Evolutionary conservation across 2,329 filamentous ascomycete genomes (phyloP).

Genomic region (Colletotrichum sp.): DNA sequence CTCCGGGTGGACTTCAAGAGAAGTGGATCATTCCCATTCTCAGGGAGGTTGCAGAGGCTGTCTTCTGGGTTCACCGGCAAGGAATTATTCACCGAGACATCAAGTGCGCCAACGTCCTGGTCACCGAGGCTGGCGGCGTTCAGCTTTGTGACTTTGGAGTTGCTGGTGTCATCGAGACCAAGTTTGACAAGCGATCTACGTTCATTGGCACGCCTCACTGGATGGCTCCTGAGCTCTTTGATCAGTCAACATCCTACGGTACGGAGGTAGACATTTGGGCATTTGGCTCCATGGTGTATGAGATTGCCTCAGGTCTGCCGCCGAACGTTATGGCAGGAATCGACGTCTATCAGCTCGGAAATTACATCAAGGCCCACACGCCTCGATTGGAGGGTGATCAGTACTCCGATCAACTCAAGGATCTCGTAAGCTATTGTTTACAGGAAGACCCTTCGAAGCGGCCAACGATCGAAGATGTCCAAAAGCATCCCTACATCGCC

Average conservation of each 20-base stretch:
- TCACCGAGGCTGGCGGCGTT: constrained; percentile 77
- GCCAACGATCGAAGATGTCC: constrained; percentile 72
- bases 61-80: constrained; percentile 71
- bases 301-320: constrained; percentile 80
- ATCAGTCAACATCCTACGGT: constrained; percentile 68
- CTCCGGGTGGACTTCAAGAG: constrained; percentile 69
- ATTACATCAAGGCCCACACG: constrained; percentile 63
- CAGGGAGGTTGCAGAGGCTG: constrained; percentile 68
- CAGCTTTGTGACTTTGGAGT: constrained; percentile 89
- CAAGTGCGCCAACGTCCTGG: constrained; percentile 80
- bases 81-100: constrained; percentile 76
- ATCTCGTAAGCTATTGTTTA: constrained; percentile 76
- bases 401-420: constrained; percentile 72
- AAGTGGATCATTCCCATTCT: constrained; percentile 74
- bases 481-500: constrained; percentile 72
- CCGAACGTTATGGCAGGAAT: constrained; percentile 68
- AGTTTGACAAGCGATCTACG: constrained; percentile 78
- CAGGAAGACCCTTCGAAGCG: constrained; percentile 71
- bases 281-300: constrained; percentile 80
- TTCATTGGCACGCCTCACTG: constrained; percentile 85
- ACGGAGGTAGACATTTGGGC: constrained; percentile 85
- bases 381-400: constrained; percentile 74
- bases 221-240: constrained; percentile 84
- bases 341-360: constrained; percentile 51
- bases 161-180: constrained; percentile 77